Evolutionary conservation across 1,139 yeast genomes (phyloP).

Genomic region (Candida pseudoviswanathii): DNA sequence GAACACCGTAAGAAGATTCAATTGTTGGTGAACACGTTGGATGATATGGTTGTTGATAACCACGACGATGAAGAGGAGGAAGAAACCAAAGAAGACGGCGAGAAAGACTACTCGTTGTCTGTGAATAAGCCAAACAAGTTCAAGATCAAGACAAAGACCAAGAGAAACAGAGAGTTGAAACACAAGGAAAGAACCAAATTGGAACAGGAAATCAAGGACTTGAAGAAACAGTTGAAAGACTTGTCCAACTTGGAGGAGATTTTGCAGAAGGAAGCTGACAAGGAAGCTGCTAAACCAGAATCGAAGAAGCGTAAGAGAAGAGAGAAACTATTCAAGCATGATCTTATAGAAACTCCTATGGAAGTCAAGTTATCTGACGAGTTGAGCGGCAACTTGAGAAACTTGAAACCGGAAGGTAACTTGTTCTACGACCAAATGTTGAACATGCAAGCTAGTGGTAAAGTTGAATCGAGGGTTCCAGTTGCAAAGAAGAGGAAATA

Average conservation of each 20-base stretch:
- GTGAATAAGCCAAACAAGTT: slow-evolving; percentile 68
- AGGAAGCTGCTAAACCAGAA: slow-evolving; percentile 18
- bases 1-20: slow-evolving; percentile 65
- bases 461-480: slow-evolving; percentile 81
- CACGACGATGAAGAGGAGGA: slow-evolving; percentile 43
- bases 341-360: slow-evolving; percentile 61
- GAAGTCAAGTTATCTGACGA: slow-evolving; percentile 92
- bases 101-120: slow-evolving; percentile 50
- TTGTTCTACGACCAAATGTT: slow-evolving; percentile 80
- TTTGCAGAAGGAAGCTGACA: slow-evolving; percentile 38
- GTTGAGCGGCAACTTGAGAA: slow-evolving; percentile 79
- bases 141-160: slow-evolving; percentile 75
- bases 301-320: slow-evolving; percentile 26
- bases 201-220: slow-evolving; percentile 56
- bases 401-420: slow-evolving; percentile 89
- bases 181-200: slow-evolving; percentile 63
- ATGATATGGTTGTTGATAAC: slow-evolving; percentile 19
- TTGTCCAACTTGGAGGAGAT: slow-evolving; percentile 58
- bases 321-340: slow-evolving; percentile 54
- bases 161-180: slow-evolving; percentile 70
- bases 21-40: slow-evolving; percentile 43
- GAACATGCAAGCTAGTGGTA: slow-evolving; percentile 79
- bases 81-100: slow-evolving; percentile 27
- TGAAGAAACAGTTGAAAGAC: slow-evolving; percentile 59
- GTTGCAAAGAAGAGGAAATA: slow-evolving; percentile 67